phyloP scores from a whole-genome alignment of 495 filamentous ascomycete genomes.

The Xylaria palmicola region DNA sequence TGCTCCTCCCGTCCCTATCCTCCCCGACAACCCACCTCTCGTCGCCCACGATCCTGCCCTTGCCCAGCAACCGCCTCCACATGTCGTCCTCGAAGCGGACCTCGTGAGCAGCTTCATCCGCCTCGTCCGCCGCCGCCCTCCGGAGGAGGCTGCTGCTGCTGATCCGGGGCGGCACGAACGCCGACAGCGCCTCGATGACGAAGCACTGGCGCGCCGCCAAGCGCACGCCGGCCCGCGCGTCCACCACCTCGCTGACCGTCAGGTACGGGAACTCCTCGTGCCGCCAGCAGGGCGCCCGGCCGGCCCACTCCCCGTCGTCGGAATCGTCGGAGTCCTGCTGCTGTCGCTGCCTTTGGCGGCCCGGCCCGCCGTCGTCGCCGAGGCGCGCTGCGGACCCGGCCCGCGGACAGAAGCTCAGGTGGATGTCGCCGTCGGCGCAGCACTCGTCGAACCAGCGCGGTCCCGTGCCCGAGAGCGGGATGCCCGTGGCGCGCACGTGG shows the following conservation, averaged over 20 bases:
- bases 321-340: too few relatives aligned
- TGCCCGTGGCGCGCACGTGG: slow-evolving; percentile 49
- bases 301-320: slow-evolving; percentile 30
- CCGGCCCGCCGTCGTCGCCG: slow-evolving; percentile 11
- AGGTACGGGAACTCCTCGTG: slow-evolving; percentile 56
- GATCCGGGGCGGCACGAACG: slow-evolving; percentile 22
- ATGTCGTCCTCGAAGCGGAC: slow-evolving; percentile 44
- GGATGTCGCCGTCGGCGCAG: slow-evolving; percentile 46
- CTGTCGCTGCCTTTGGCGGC: too few relatives aligned
- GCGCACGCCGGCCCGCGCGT: slow-evolving; percentile 52
- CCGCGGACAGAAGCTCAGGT: slow-evolving; percentile 44
- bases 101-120: slow-evolving; percentile 25
- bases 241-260: slow-evolving; percentile 56
- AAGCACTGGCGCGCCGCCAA: slow-evolving; percentile 51
- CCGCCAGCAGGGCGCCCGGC: slow-evolving; percentile 52
- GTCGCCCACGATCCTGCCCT: slow-evolving; percentile 59
- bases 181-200: slow-evolving; percentile 23
- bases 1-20: slow-evolving; percentile 47
- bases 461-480: slow-evolving; percentile 54
- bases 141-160: neutral
- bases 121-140: neutral
- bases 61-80: slow-evolving; percentile 51
- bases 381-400: slow-evolving; percentile 33
- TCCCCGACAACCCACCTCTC: slow-evolving; percentile 65
- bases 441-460: slow-evolving; percentile 53